A percentile compares a stretch with the other conserved stretches of the same genome.
These are phyloP conservation scores for Plasmodium billcollinsi DNA, from an alignment of 169 alveolate species.

Conservation along the genomic window DNA sequence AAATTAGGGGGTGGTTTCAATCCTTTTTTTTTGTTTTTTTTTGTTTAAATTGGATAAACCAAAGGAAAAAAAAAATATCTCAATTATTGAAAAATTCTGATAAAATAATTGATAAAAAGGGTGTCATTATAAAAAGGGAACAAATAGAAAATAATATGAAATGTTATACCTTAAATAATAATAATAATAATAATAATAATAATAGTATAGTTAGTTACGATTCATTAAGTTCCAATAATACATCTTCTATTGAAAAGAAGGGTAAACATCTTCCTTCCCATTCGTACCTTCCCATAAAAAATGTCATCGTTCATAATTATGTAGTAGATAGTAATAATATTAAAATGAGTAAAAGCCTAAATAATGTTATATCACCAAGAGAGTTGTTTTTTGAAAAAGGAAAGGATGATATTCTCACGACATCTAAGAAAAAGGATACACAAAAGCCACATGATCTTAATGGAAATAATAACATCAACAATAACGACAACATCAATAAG, in stretches of 20 bases:
- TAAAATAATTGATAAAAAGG: too few relatives aligned
- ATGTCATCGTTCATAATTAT: slow-evolving; percentile 95
- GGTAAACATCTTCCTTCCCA: too few relatives aligned
- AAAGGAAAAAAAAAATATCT: not conserved
- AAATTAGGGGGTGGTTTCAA: slow-evolving; percentile 92
- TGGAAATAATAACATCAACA: not conserved
- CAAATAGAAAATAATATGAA: too few relatives aligned
- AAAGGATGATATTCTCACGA: not conserved
- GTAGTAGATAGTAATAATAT: slow-evolving; percentile 94
- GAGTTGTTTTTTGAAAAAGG: slow-evolving; percentile 81
- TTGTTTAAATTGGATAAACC: slow-evolving; percentile 27
- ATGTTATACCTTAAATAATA: too few relatives aligned
- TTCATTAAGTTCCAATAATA: too few relatives aligned
- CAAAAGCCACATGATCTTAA: not conserved
- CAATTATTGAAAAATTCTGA: not conserved
- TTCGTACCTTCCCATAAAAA: slow-evolving; percentile 89
- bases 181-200: too few relatives aligned
- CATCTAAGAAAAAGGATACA: not conserved
- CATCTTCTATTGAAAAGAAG: too few relatives aligned
- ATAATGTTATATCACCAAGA: slow-evolving; percentile 94
- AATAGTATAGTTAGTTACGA: too few relatives aligned
- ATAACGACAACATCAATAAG: not conserved
- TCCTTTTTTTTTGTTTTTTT: slow-evolving; percentile 81
- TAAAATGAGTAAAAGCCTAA: slow-evolving; percentile 95
- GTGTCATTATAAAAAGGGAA: too few relatives aligned